phyloP scores from a whole-genome alignment of 1,139 yeast genomes.

The Sugiyamaella pinicola region DNA sequence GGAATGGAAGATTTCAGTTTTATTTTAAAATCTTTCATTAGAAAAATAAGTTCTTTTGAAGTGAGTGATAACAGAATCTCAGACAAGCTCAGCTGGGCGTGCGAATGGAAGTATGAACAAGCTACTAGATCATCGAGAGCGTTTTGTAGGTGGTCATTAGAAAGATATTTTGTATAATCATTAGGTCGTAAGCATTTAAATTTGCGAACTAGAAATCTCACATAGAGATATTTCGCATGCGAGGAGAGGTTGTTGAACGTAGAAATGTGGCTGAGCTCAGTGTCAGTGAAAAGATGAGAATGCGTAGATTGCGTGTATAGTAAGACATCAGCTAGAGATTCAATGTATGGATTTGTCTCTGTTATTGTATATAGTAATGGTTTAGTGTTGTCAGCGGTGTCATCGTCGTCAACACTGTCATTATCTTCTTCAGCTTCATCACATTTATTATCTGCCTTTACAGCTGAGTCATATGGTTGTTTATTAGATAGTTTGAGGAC shows the following conservation, averaged over 20 bases:
- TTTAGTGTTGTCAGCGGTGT: not conserved
- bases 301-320: not conserved
- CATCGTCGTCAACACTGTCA: not conserved
- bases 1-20: conserved; percentile 10
- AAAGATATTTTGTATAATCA: conserved; percentile 21
- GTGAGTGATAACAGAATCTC: conserved; percentile 12
- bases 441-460: no score
- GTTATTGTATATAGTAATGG: conserved; percentile 11
- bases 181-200: conserved; percentile 18
- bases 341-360: conserved; percentile 19
- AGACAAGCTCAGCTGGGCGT: conserved; percentile 6
- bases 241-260: conserved; percentile 7
- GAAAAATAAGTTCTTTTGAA: conserved; percentile 13
- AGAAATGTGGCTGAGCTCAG: conserved; percentile 13
- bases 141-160: conserved; percentile 5
- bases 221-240: conserved; percentile 20
- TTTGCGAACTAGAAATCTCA: conserved; percentile 24
- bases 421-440: not conserved
- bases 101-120: not conserved
- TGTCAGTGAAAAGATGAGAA: conserved; percentile 14
- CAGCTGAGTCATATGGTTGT: no score
- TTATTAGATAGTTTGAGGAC: no score
- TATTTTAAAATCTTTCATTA: conserved; percentile 13
- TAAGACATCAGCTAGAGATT: conserved; percentile 17
- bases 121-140: conserved; percentile 15